Percentiles rank a stretch among this genome's conserved stretches.
Evolutionary conservation across 2,329 filamentous ascomycete genomes (phyloP).

Genomic region (Hymenoscyphus repandus): DNA sequence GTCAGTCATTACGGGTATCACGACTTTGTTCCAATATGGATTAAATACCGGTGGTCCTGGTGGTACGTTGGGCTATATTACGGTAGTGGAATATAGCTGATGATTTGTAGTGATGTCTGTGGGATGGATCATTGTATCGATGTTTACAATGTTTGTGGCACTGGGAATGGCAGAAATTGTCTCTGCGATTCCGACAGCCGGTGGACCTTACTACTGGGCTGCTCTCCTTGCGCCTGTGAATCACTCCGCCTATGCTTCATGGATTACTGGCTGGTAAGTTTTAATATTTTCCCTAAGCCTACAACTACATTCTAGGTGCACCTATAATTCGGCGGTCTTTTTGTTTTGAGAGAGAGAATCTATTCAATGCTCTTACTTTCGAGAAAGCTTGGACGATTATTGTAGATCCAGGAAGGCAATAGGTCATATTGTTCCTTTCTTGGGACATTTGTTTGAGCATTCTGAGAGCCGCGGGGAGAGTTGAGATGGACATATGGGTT

Average conservation of each 20-base stretch:
- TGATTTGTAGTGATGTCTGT: conserved; percentile 42
- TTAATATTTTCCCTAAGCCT: not conserved
- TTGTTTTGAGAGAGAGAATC: too few species aligned
- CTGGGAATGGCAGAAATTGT: conserved; percentile 55
- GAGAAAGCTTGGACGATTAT: too few species aligned
- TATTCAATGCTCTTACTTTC: too few species aligned
- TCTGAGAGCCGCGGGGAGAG: too few species aligned
- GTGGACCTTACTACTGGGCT: conserved; percentile 57
- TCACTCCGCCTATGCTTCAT: conserved; percentile 40
- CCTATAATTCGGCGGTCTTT: too few species aligned
- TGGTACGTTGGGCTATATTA: conserved; percentile 37
- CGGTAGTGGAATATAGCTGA: conserved; percentile 8
- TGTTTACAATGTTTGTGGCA: conserved; percentile 51
- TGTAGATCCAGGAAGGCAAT: too few species aligned
- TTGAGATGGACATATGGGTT: too few species aligned
- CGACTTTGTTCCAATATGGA: conserved; percentile 53
- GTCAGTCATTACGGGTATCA: conserved; percentile 55
- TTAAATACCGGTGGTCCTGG: conserved; percentile 49
- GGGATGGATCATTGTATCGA: conserved; percentile 50
- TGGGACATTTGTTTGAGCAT: too few species aligned
- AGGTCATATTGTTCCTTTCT: too few species aligned
- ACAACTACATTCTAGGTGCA: too few species aligned
- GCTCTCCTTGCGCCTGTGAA: conserved; percentile 48
- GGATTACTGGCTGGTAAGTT: conserved; percentile 41
- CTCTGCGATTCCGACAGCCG: conserved; percentile 52